Evolutionary conservation across 108 stramenopile genomes (phyloP), one percentile per base, ranked within the genome.

Genomic region (Nitzschia sp.): DNA sequence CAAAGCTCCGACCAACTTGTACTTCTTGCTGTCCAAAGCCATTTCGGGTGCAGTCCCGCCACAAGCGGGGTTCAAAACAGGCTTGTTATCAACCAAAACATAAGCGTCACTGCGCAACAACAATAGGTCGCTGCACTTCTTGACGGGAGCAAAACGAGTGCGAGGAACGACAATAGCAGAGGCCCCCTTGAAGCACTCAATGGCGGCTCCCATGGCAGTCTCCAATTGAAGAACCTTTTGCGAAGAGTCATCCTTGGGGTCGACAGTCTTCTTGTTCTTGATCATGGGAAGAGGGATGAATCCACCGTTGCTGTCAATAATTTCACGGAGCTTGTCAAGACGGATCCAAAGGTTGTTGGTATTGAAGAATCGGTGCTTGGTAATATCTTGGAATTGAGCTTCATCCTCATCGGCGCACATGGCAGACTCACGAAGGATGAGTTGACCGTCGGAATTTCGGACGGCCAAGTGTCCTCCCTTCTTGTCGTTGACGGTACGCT

Each of bases 281-380:
- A 98, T 98, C 95, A 97, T 98, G 20, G 97, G 96, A 41, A 98
- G 88, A 42, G 97, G 97, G 56, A 99, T 96, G 80, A 95, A 95
- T 12, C 97, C 97, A 44, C 96, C 98, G 46, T 80, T 85, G 51
- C 81, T 82, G 41, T 89, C 84, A 39, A 97, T 89, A 53, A 96
- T 93, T 70, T 96, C 95, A 81, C 96, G 93, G 67, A 98, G 82
- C 79, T 91, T 94, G 73, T 97, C 96, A 21, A 98, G 77, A 46
- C 95, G 86, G 57, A 98, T 95, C 99, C 99, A 99, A 29, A 99
- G 87, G 72, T 99, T 99, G 80, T 99, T 99, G 65, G 99, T 99
- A 84, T 99, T 99, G 94, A 99, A 99, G 73, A 82, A 97, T 24
- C 83, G 80, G 78, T 98, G 97, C 83, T 93, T 93, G 77, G 80